Conservation (phyloP, 2,329 filamentous ascomycete genomes). For the Amylocarpus encephaloides region DNA sequence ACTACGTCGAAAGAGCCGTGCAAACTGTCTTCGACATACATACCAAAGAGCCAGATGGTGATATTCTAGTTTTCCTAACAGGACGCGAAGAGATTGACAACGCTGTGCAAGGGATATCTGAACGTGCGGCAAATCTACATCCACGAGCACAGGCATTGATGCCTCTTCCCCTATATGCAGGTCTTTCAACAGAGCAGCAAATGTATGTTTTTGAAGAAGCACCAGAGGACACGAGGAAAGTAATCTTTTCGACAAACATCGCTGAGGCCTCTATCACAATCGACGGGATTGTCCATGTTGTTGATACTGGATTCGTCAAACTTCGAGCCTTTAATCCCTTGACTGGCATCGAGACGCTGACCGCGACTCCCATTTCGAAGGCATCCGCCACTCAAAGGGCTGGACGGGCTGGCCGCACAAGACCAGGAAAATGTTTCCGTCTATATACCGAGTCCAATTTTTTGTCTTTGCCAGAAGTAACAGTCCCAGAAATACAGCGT, state of each 20-base stretch:
- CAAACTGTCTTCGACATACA: conserved; percentile 86
- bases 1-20: conserved; percentile 80
- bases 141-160: conserved; percentile 54
- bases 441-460: conserved; percentile 79
- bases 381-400: conserved; percentile 89
- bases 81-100: conserved; percentile 89
- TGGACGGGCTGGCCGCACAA: conserved; percentile 82
- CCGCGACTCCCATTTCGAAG: conserved; percentile 75
- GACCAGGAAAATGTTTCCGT: conserved; percentile 87
- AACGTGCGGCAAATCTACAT: conserved; percentile 59
- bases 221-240: conserved; percentile 76
- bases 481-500: conserved; percentile 84
- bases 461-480: conserved; percentile 59
- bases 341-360: conserved; percentile 83
- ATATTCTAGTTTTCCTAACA: conserved; percentile 86
- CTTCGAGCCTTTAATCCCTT: conserved; percentile 76
- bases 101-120: conserved; percentile 70
- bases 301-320: conserved; percentile 90
- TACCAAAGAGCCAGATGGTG: conserved; percentile 69
- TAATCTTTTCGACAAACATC: conserved; percentile 92
- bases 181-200: conserved; percentile 82
- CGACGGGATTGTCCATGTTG: conserved; percentile 81
- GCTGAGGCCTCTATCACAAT: conserved; percentile 95
- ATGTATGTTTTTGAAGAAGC: conserved; percentile 90
- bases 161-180: conserved; percentile 79